phyloP scores from a whole-genome alignment of 768 basidiomycete species.

The Russula abietina region DNA sequence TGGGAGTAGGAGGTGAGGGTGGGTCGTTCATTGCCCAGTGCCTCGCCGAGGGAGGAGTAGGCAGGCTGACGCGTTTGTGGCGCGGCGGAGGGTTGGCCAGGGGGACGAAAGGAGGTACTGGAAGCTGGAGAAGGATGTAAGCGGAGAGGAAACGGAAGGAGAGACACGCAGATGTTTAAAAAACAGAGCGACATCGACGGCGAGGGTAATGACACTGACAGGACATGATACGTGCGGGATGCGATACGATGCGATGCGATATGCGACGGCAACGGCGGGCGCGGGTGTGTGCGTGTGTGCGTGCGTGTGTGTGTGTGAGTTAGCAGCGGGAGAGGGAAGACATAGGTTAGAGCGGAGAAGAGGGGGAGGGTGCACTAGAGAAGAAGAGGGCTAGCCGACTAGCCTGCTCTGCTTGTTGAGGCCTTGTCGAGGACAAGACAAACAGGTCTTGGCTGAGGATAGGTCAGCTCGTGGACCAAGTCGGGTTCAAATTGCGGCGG shows the following conservation, averaged over 20 bases:
- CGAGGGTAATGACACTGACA: conserved; percentile 22
- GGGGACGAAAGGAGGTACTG: conserved; percentile 16
- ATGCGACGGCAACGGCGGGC: neutral
- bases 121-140: conserved; percentile 23
- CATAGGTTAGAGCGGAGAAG: conserved; percentile 13
- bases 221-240: conserved; percentile 25
- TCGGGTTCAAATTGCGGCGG: conserved; percentile 13
- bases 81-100: conserved; percentile 13
- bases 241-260: neutral
- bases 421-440: neutral
- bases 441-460: neutral
- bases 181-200: conserved; percentile 18
- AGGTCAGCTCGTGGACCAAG: neutral
- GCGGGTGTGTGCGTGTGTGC: neutral
- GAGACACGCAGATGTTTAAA: neutral
- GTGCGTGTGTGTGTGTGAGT: neutral
- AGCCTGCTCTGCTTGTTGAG: neutral
- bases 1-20: conserved; percentile 19
- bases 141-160: conserved; percentile 16
- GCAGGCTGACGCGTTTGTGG: conserved; percentile 21
- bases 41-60: conserved; percentile 28
- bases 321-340: conserved; percentile 15
- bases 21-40: conserved; percentile 22
- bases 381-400: neutral
- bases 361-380: neutral